Percentiles rank a stretch among this genome's conserved stretches.
Evolutionary conservation across 768 basidiomycete species (phyloP).

Genomic region (Suillus paluster): DNA sequence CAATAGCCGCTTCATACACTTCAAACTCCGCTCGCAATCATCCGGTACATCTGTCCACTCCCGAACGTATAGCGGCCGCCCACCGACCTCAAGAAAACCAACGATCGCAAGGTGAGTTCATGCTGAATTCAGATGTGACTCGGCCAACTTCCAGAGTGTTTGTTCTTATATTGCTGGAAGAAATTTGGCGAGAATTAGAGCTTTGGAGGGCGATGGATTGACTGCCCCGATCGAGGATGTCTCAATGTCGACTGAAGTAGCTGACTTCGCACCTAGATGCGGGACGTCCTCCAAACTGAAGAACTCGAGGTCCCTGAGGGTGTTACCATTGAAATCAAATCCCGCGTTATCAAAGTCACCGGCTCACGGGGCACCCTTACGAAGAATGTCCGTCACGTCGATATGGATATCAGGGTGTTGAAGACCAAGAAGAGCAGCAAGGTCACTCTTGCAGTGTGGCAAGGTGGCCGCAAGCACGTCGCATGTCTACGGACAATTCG

Average conservation of each 20-base stretch:
- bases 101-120: slow-evolving; percentile 32
- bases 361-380: slow-evolving; percentile 93
- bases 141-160: not conserved
- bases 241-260: slow-evolving; percentile 28
- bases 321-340: slow-evolving; percentile 86
- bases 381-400: slow-evolving; percentile 90
- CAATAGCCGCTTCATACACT: slow-evolving; percentile 31
- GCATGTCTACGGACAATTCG: slow-evolving; percentile 97
- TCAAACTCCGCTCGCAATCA: slow-evolving; percentile 42
- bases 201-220: slow-evolving; percentile 41
- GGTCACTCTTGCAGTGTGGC: slow-evolving; percentile 95
- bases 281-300: slow-evolving; percentile 92
- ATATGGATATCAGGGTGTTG: slow-evolving; percentile 90
- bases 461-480: slow-evolving; percentile 97
- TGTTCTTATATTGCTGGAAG: not conserved
- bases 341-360: slow-evolving; percentile 88
- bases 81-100: slow-evolving; percentile 31
- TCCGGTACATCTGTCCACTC: slow-evolving; percentile 22
- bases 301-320: slow-evolving; percentile 87
- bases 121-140: slow-evolving; percentile 1
- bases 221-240: slow-evolving; percentile 36
- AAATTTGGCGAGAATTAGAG: slow-evolving; percentile 6
- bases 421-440: slow-evolving; percentile 69
- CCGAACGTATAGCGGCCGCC: slow-evolving; percentile 11
- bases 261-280: slow-evolving; percentile 61